Percentiles rank a stretch among this genome's conserved stretches.
These are phyloP conservation scores for Peniophora sp. DNA, from an alignment of 1,284 basidiomycete genomes.

Conservation along the genomic window DNA sequence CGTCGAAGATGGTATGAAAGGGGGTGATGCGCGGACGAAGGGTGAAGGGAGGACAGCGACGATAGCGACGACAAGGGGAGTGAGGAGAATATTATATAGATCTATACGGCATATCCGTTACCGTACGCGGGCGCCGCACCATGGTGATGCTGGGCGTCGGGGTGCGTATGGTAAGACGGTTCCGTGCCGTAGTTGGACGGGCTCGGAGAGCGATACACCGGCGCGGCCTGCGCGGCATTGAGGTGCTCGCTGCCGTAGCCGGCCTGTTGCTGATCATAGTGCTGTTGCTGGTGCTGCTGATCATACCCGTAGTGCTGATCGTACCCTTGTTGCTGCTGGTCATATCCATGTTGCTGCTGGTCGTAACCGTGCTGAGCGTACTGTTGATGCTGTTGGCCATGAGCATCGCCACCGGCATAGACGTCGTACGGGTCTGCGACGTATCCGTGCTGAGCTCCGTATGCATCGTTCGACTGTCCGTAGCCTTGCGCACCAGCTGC, in stretches of 20 bases:
- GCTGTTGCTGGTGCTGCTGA: conserved; percentile 1
- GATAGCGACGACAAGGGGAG: neutral
- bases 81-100: neutral
- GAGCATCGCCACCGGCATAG: conserved; percentile 21
- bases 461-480: conserved; percentile 25
- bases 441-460: conserved; percentile 15
- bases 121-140: too few species aligned
- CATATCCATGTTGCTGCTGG: conserved; percentile 1
- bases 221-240: neutral
- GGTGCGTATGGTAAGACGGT: too few species aligned
- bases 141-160: too few species aligned
- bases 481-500: conserved; percentile 47
- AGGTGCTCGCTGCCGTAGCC: neutral
- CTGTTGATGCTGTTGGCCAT: conserved; percentile 3
- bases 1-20: too few species aligned
- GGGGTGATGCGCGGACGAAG: neutral
- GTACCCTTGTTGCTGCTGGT: conserved; percentile 1
- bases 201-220: neutral
- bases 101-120: neutral
- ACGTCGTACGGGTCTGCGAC: conserved; percentile 36
- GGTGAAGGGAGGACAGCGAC: neutral
- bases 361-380: neutral
- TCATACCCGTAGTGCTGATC: conserved; percentile 2
- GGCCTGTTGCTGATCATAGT: neutral
- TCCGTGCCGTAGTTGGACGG: neutral